Conservation (phyloP, 768 basidiomycete species). For the Leccinum olivaceopallidum region DNA sequence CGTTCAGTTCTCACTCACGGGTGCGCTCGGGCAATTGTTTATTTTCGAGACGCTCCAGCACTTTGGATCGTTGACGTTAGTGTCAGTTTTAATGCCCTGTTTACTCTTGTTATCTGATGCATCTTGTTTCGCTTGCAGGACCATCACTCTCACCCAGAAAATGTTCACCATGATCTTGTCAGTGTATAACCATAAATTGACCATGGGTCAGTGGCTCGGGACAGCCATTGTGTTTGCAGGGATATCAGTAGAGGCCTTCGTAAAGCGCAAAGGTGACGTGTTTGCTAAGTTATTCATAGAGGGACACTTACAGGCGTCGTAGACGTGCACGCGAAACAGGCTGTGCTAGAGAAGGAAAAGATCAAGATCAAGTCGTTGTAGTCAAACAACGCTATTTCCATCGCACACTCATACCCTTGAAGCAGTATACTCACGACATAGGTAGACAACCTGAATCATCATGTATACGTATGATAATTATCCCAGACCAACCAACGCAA, state of each 20-base stretch:
- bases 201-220: constrained; percentile 89
- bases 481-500: constrained; percentile 3
- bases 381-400: constrained; percentile 10
- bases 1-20: constrained; percentile 82
- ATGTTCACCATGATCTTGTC: constrained; percentile 98
- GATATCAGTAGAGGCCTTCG: constrained; percentile 89
- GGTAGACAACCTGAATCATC: constrained; percentile 15
- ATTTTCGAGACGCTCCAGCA: constrained; percentile 95
- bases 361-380: constrained; percentile 79
- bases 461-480: constrained; percentile 29
- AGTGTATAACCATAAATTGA: constrained; percentile 88
- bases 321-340: constrained; percentile 82
- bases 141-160: constrained; percentile 94
- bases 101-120: background rate
- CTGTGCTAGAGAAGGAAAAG: constrained; percentile 81
- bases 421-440: constrained; percentile 17
- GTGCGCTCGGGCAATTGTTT: constrained; percentile 94
- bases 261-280: constrained; percentile 78
- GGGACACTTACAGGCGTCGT: constrained; percentile 11
- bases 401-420: constrained; percentile 14
- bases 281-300: constrained; percentile 5
- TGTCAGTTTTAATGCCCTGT: constrained; percentile 50
- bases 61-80: constrained; percentile 86
- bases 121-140: constrained; percentile 45
- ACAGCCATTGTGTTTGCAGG: constrained; percentile 92